Evolutionary conservation across 768 basidiomycete species (phyloP).

Genomic region (Russula sp.): DNA sequence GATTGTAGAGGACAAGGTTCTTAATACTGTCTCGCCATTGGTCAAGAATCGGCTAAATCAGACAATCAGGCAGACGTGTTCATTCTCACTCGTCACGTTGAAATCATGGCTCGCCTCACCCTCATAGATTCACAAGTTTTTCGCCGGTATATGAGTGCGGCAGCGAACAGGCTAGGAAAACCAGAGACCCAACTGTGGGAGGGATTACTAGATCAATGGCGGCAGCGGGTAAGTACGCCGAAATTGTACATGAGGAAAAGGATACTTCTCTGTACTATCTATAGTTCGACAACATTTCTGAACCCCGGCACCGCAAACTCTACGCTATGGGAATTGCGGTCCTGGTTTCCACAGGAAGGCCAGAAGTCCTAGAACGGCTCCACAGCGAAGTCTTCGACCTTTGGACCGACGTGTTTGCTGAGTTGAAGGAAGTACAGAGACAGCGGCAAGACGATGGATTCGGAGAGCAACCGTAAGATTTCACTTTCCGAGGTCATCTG

Average conservation of each 20-base stretch:
- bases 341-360: constrained; percentile 70
- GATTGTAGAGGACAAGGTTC: constrained; percentile 66
- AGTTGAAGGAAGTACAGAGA: constrained; percentile 66
- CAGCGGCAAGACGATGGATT: constrained; percentile 34
- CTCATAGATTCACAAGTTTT: constrained; percentile 67
- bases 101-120: constrained; percentile 70
- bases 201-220: constrained; percentile 73
- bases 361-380: constrained; percentile 68
- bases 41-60: constrained; percentile 17
- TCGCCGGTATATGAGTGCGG: constrained; percentile 63
- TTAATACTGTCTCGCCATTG: constrained; percentile 1
- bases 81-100: constrained; percentile 65
- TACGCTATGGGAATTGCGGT: constrained; percentile 77
- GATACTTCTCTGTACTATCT: constrained; percentile 4
- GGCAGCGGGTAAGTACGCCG: constrained; percentile 58
- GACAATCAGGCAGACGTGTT: constrained; percentile 41
- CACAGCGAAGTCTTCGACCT: constrained; percentile 76
- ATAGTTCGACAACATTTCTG: constrained; percentile 90
- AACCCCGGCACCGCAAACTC: constrained; percentile 80
- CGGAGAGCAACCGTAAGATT: constrained; percentile 16
- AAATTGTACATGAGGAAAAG: background rate
- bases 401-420: constrained; percentile 87
- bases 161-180: constrained; percentile 47
- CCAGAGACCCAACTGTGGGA: constrained; percentile 60
- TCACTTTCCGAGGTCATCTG: background rate